A percentile compares a stretch with the other conserved stretches of the same genome.
Evolutionary conservation across 2,329 filamentous ascomycete genomes (phyloP).

Genomic region (Aspergillus ibericus): DNA sequence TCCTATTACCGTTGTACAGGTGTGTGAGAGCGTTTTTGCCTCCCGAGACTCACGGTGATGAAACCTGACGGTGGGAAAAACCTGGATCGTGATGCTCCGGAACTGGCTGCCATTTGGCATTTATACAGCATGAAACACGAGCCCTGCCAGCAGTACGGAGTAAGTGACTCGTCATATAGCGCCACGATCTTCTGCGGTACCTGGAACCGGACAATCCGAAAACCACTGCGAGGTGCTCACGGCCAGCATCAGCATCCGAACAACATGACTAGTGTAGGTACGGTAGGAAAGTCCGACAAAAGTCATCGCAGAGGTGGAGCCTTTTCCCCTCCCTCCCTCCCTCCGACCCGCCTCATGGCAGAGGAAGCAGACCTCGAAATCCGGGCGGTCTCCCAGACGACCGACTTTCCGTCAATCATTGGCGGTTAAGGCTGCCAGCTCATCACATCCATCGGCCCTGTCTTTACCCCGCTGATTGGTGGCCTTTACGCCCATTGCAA

Average conservation of each 20-base stretch:
- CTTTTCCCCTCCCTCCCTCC: not conserved
- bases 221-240: not conserved
- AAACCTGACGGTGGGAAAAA: not conserved
- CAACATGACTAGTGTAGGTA: constrained; percentile 5
- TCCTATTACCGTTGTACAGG: constrained; percentile 16
- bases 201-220: not conserved
- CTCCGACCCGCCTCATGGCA: constrained; percentile 2
- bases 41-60: constrained; percentile 1
- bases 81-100: not conserved
- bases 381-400: constrained; percentile 13
- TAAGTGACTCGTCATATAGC: not conserved
- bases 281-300: not conserved
- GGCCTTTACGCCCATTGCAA: not conserved
- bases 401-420: constrained; percentile 5
- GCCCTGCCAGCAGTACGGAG: not conserved
- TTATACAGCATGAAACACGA: constrained; percentile 7
- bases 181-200: constrained; percentile 2
- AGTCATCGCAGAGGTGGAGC: not conserved
- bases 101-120: constrained; percentile 6
- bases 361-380: not conserved
- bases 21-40: constrained; percentile 2
- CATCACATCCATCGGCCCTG: constrained; percentile 9
- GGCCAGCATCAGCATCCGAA: constrained; percentile 3
- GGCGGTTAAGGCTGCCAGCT: constrained; percentile 16
- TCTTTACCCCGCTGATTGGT: constrained; percentile 7